Base-by-base conservation (phyloP, 139 green algal species). In the Tetraselmis chui region DNA sequence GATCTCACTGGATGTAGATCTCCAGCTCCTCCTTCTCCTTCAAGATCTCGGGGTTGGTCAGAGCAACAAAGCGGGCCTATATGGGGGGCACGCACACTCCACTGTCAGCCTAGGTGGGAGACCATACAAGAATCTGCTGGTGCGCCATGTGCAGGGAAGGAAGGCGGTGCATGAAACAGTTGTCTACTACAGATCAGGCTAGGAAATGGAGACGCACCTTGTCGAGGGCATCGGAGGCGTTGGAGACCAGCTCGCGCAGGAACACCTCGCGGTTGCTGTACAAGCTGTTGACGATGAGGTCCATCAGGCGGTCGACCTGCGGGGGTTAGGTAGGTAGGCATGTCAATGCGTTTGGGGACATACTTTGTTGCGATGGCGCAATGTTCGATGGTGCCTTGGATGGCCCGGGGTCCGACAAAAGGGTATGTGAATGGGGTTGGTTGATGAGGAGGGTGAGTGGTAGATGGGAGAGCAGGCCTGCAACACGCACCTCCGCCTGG, bases 181-280 rank as follows among this genome's bases (percentile, higher is more conserved):
- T n/a, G n/a, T n/a, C n/a, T n/a, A n/a, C n/a, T n/a, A n/a, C n/a
- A n/a, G n/a, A n/a, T n/a, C n/a, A n/a, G n/a, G n/a, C n/a, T n/a
- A n/a, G 45, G 45, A 18, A 25, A 67, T 18, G 45, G 45, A 5
- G 45, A 5, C 45, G 11, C 25, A 95, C 84, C 89, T 99, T 99
- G 90, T 99, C 97, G 78, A 99, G 89, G 0, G 97, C 97, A 84
- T 99, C 97, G 24, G 83, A 93, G 27, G 93, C 93, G 85, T 99
- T 99, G 88, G 86, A 95, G 75, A 98, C 89, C 29, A 98, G 89
- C 90, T 98, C 95, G 2, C 95, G 88, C 30, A 97, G 86, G 86
- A 98, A 98, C 0, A 98, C 92, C 80, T 98, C 94, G 1, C 92
- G 82, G 91, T 98, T 98, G 85, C 85, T 89, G 84, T 92, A 92